These are phyloP conservation scores for Sporothrix sp. DNA, from an alignment of 2,329 filamentous ascomycete species.

Conservation along the genomic window DNA sequence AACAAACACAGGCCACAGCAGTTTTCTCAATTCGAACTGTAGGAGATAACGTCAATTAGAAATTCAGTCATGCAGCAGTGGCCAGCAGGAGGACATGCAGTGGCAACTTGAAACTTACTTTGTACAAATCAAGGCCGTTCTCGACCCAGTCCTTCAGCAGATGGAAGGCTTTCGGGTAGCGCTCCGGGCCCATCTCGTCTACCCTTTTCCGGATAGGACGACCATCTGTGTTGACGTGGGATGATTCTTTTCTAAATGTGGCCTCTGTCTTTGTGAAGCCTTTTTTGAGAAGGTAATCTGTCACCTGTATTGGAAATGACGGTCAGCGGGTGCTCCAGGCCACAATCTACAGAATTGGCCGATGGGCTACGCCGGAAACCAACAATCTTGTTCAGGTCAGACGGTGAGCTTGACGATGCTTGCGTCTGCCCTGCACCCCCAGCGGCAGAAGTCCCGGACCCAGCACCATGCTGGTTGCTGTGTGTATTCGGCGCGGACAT, in stretches of 20 bases:
- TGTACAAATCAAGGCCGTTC: conserved; percentile 88
- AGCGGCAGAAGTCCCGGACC: conserved; percentile 15
- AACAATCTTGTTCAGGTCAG: conserved; percentile 93
- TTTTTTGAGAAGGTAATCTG: conserved; percentile 92
- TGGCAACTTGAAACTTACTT: conserved; percentile 40
- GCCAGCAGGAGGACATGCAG: too few relatives aligned
- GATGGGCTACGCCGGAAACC: too few relatives aligned
- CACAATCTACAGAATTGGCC: too few relatives aligned
- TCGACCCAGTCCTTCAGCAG: conserved; percentile 77
- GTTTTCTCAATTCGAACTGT: conserved; percentile 73
- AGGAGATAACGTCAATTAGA: not conserved
- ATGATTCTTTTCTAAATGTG: conserved; percentile 82
- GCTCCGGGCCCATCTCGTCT: conserved; percentile 63
- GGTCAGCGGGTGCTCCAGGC: conserved; percentile 2
- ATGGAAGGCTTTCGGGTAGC: conserved; percentile 66
- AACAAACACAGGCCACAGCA: conserved; percentile 89
- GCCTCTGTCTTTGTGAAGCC: conserved; percentile 90
- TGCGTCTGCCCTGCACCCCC: conserved; percentile 13
- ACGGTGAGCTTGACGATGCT: conserved; percentile 42
- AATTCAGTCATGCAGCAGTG: not conserved
- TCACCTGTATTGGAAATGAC: conserved; percentile 43
- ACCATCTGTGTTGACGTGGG: conserved; percentile 71
- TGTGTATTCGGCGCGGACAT: conserved; percentile 16
- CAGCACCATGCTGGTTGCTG: conserved; percentile 16
- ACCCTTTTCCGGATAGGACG: conserved; percentile 57